These are phyloP conservation scores for Phytophthora syringae DNA, from an alignment of 352 stramenopile species.

Conservation along the genomic window DNA sequence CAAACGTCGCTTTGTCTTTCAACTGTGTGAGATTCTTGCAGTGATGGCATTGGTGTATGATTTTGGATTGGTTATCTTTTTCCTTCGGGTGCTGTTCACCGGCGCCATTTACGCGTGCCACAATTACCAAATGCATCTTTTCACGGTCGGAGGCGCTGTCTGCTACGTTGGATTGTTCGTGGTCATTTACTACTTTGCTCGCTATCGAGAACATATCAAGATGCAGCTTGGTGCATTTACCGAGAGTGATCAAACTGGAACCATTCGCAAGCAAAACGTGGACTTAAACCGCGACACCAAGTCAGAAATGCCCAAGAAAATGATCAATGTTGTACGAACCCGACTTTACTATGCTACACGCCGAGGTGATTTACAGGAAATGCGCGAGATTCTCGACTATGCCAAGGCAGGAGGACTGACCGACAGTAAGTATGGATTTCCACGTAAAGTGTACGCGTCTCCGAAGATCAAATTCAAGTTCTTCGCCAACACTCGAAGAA, in stretches of 20 bases:
- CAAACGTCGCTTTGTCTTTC: constrained; percentile 59
- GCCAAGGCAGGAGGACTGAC: constrained; percentile 36
- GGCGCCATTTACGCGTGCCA: constrained; percentile 54
- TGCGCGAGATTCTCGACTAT: constrained; percentile 56
- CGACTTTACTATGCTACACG: constrained; percentile 67
- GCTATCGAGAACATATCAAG: constrained; percentile 82
- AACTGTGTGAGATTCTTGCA: constrained; percentile 59
- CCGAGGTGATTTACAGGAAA: constrained; percentile 59
- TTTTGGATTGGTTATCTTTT: constrained; percentile 56
- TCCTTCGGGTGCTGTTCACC: constrained; percentile 71
- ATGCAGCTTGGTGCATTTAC: constrained; percentile 79
- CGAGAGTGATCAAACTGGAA: constrained; percentile 65
- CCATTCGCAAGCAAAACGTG: constrained; percentile 50
- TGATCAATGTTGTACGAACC: constrained; percentile 52
- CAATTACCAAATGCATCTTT: constrained; percentile 45
- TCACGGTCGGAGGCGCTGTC: constrained; percentile 43
- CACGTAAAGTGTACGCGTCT: constrained; percentile 48
- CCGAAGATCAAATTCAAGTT: constrained; percentile 50
- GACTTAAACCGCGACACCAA: constrained; percentile 34
- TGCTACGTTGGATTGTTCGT: constrained; percentile 60
- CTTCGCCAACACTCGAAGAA: constrained; percentile 64
- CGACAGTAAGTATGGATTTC: constrained; percentile 48
- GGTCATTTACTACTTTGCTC: constrained; percentile 67
- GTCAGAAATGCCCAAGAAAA: constrained; percentile 44
- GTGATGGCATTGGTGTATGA: constrained; percentile 50